Percentiles rank a stretch among this genome's conserved stretches.
Evolutionary conservation across 768 basidiomycete genomes (phyloP).

Genomic region (Agrocybe pediades): DNA sequence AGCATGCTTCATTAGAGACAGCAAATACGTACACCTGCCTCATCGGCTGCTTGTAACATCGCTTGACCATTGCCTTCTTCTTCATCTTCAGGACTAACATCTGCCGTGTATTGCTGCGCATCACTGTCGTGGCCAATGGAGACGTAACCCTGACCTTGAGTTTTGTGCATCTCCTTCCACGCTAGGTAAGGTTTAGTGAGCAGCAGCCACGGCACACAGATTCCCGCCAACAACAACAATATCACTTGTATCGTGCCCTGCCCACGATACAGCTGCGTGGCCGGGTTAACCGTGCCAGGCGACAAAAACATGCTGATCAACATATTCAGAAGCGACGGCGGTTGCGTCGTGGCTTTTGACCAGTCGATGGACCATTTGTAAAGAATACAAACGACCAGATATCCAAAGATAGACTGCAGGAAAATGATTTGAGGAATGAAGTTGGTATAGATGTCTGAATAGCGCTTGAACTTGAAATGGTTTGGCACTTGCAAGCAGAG

Average conservation of each 20-base stretch:
- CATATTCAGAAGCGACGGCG: conserved; percentile 94
- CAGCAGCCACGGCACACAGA: conserved; percentile 96
- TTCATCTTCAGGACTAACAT: conserved; percentile 71
- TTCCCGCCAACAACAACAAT: conserved; percentile 71
- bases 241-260: conserved; percentile 85
- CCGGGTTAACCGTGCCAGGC: conserved; percentile 76
- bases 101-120: conserved; percentile 50
- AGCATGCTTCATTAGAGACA: conserved; percentile 9
- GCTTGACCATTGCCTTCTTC: conserved; percentile 80
- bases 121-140: conserved; percentile 64
- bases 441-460: conserved; percentile 86
- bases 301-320: conserved; percentile 95
- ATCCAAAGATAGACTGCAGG: conserved; percentile 97
- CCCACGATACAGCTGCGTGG: conserved; percentile 78
- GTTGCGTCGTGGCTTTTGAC: conserved; percentile 63
- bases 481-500: conserved; percentile 95
- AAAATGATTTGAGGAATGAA: conserved; percentile 98
- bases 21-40: conserved; percentile 67
- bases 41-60: conserved; percentile 70
- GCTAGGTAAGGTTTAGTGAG: conserved; percentile 88
- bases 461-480: conserved; percentile 90
- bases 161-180: conserved; percentile 88
- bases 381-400: conserved; percentile 89
- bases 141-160: conserved; percentile 82
- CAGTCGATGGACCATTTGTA: conserved; percentile 99